Percentiles rank a stretch among this genome's conserved stretches.
Conservation (phyloP, 306 rosid genomes). For the Quercus suber region DNA sequence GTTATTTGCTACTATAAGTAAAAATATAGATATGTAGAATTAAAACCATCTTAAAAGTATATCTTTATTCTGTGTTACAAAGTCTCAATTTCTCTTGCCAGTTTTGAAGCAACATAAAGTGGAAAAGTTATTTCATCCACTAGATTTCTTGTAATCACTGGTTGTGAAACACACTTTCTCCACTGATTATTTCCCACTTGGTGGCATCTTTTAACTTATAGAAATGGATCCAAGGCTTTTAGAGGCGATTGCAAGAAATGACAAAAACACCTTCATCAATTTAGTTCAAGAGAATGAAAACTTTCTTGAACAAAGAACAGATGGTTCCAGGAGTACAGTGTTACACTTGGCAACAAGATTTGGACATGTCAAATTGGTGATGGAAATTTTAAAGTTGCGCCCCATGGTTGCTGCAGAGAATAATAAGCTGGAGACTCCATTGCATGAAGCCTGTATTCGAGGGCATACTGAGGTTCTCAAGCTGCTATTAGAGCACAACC, state of each 20-base stretch:
- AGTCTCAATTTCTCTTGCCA: too few relatives aligned
- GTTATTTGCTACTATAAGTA: too few relatives aligned
- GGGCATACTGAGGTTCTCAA: slow-evolving; percentile 36
- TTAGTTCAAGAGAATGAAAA: slow-evolving; percentile 35
- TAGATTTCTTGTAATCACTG: too few relatives aligned
- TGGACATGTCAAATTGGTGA: slow-evolving; percentile 46
- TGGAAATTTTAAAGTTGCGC: slow-evolving; percentile 37
- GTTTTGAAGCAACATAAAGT: too few relatives aligned
- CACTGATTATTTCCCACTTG: too few relatives aligned
- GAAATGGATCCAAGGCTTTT: slow-evolving; percentile 46
- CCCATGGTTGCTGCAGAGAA: slow-evolving; percentile 63
- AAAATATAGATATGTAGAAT: too few relatives aligned
- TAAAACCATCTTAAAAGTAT: too few relatives aligned
- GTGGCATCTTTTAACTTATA: neutral
- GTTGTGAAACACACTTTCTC: too few relatives aligned
- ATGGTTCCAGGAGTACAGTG: slow-evolving; percentile 37
- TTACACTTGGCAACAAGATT: slow-evolving; percentile 58
- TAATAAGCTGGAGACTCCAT: slow-evolving; percentile 48
- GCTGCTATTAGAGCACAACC: slow-evolving; percentile 44
- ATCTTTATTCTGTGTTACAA: too few relatives aligned
- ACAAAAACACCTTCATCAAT: slow-evolving; percentile 28
- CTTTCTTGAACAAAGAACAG: slow-evolving; percentile 43
- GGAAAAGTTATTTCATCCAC: too few relatives aligned
- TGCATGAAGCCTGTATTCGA: slow-evolving; percentile 54
- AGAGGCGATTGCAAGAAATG: slow-evolving; percentile 38